Evolutionary conservation across 306 rosid genomes (phyloP).

Genomic region (Notholithocarpus densiflorus): DNA sequence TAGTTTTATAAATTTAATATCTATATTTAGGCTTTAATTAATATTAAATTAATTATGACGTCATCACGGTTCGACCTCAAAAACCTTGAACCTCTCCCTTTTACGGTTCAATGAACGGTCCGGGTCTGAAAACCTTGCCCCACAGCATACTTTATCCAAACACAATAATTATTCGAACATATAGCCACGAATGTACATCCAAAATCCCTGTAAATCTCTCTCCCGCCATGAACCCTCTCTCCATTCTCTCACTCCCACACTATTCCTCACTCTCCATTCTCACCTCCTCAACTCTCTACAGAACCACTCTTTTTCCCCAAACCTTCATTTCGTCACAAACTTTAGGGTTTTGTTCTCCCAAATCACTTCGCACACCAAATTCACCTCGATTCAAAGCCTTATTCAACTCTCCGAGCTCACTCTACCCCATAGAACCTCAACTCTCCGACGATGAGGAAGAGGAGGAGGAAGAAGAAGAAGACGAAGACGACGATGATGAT

Average conservation of each 20-base stretch:
- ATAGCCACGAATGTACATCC: background rate
- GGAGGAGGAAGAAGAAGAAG: slow-evolving; percentile 30
- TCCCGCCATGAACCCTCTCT: slow-evolving; percentile 81
- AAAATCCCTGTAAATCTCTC: slow-evolving; percentile 16
- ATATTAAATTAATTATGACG: no score
- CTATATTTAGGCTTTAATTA: no score
- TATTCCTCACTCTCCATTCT: slow-evolving; percentile 13
- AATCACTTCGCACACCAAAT: slow-evolving; percentile 12
- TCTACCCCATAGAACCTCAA: slow-evolving; percentile 31
- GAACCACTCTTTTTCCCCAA: slow-evolving; percentile 8
- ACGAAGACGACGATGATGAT: slow-evolving; percentile 16
- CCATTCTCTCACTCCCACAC: slow-evolving; percentile 26
- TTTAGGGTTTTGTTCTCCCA: slow-evolving; percentile 35
- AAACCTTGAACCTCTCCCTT: no score
- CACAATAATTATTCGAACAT: background rate
- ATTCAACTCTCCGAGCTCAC: slow-evolving; percentile 45
- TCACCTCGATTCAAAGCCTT: slow-evolving; percentile 37
- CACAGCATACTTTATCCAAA: background rate
- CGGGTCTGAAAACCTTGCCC: no score
- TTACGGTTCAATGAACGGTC: no score
- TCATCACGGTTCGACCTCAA: no score
- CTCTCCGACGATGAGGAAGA: slow-evolving; percentile 56
- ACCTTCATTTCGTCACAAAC: slow-evolving; percentile 21
- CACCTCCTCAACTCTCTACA: slow-evolving; percentile 3
- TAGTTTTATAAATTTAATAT: no score